Conservation (phyloP, 2,329 filamentous ascomycete genomes). For the Colletotrichum brevisporum region DNA sequence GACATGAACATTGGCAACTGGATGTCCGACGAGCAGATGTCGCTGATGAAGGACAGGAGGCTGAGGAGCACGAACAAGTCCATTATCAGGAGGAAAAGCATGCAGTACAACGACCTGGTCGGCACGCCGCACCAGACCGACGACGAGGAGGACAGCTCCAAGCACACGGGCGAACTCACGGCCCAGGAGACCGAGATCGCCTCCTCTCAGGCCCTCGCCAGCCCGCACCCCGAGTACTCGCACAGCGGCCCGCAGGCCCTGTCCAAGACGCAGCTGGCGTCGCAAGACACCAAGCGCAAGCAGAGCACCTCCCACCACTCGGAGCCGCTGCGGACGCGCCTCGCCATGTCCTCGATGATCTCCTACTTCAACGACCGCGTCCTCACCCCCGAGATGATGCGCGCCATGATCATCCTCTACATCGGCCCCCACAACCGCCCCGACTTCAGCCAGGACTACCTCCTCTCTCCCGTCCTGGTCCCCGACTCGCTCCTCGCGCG, state of each 20-base stretch:
- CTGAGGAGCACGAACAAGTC: conserved; percentile 83
- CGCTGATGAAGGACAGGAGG: conserved; percentile 87
- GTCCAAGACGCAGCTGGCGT: conserved; percentile 35
- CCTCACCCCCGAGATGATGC: conserved; percentile 97
- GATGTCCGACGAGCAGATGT: conserved; percentile 99
- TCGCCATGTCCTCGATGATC: conserved; percentile 96
- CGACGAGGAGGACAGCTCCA: conserved; percentile 72
- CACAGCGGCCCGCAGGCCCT: conserved; percentile 58
- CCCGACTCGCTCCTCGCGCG: conserved; percentile 84
- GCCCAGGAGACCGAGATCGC: conserved; percentile 40
- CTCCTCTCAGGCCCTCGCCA: conserved; percentile 46
- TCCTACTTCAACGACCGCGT: conserved; percentile 98
- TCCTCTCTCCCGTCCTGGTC: conserved; percentile 90
- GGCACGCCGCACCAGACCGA: conserved; percentile 87
- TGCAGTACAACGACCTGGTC: conserved; percentile 88
- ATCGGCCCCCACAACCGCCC: conserved; percentile 94
- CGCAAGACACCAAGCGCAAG: conserved; percentile 28
- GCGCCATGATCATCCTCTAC: conserved; percentile 98
- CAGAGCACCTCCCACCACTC: conserved; percentile 64
- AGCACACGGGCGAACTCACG: conserved; percentile 44
- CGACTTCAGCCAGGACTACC: conserved; percentile 91
- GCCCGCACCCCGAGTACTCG: conserved; percentile 65
- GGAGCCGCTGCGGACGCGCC: conserved; percentile 80
- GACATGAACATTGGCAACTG: conserved; percentile 99
- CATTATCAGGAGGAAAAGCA: conserved; percentile 86